Evolutionary conservation across 2,329 filamentous ascomycete species (phyloP).

Genomic region (Neofusicoccum sp.): DNA sequence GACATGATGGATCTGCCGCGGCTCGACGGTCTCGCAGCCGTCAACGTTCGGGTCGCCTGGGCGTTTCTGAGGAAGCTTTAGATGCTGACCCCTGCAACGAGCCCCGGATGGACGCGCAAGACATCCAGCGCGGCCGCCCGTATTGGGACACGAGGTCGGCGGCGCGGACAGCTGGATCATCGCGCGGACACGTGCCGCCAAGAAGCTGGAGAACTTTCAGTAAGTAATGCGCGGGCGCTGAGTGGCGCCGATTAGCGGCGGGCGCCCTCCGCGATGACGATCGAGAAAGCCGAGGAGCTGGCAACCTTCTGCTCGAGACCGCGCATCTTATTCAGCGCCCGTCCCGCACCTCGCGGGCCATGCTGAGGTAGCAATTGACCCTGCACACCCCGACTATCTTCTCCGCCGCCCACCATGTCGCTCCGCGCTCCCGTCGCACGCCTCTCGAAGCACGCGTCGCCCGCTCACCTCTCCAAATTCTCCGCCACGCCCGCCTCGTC

Average conservation of each 20-base stretch:
- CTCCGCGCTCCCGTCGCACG: slow-evolving; percentile 34
- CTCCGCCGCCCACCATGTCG: slow-evolving; percentile 34
- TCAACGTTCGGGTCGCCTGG: background rate
- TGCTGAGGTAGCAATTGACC: slow-evolving; percentile 16
- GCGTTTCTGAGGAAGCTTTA: background rate
- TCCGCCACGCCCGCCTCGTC: slow-evolving; percentile 30
- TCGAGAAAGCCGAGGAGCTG: slow-evolving; percentile 3
- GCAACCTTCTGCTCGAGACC: background rate
- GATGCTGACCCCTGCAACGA: background rate
- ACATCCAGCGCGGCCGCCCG: background rate
- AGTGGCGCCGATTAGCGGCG: slow-evolving; percentile 15
- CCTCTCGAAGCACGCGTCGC: slow-evolving; percentile 33
- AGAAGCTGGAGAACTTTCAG: background rate
- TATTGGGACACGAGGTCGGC: slow-evolving; percentile 4
- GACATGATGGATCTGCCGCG: slow-evolving; percentile 8
- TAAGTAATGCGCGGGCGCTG: slow-evolving; percentile 3
- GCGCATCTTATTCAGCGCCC: slow-evolving; percentile 8
- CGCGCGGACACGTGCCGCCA: slow-evolving; percentile 12
- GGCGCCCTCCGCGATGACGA: slow-evolving; percentile 16
- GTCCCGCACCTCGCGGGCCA: background rate
- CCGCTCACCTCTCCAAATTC: slow-evolving; percentile 29
- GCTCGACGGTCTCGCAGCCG: background rate
- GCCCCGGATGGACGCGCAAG: background rate
- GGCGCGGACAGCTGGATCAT: background rate
- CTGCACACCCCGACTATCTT: slow-evolving; percentile 21